phyloP scores from a whole-genome alignment of 352 stramenopile species.

The Phytopythium boreale region DNA sequence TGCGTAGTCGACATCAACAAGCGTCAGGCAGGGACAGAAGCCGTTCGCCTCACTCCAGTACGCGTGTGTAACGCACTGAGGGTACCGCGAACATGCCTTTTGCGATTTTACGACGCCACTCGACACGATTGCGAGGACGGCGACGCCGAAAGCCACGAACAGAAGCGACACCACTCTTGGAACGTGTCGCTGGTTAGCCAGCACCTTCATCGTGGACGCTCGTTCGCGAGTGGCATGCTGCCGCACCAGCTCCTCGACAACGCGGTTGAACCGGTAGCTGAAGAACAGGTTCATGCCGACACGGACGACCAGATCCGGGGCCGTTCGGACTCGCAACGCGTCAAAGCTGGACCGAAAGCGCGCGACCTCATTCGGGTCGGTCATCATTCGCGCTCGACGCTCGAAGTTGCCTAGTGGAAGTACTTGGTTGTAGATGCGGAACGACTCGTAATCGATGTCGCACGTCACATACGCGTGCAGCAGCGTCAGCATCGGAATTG shows the following conservation, averaged over 20 bases:
- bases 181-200: slow-evolving; percentile 8
- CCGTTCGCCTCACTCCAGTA: slow-evolving; percentile 13
- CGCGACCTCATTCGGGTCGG: slow-evolving; percentile 23
- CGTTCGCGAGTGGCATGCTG: background rate
- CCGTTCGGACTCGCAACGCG: slow-evolving; percentile 24
- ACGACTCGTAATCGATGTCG: slow-evolving; percentile 24
- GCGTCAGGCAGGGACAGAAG: slow-evolving; percentile 28
- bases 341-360: slow-evolving; percentile 27
- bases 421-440: slow-evolving; percentile 20
- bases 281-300: slow-evolving; percentile 35
- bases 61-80: slow-evolving; percentile 25
- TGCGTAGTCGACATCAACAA: slow-evolving; percentile 25
- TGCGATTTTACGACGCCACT: slow-evolving; percentile 12
- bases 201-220: background rate
- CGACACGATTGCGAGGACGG: slow-evolving; percentile 7
- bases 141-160: slow-evolving; percentile 17
- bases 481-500: slow-evolving; percentile 25
- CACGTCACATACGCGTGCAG: slow-evolving; percentile 21
- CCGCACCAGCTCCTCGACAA: slow-evolving; percentile 25
- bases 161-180: background rate
- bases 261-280: slow-evolving; percentile 28
- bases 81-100: slow-evolving; percentile 10
- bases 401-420: slow-evolving; percentile 30
- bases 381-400: slow-evolving; percentile 20
- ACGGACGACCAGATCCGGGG: slow-evolving; percentile 19